Evolutionary conservation across 225 moss, liverwort and hornwort genomes (phyloP).

Genomic region (Sphagnum tenellum): DNA sequence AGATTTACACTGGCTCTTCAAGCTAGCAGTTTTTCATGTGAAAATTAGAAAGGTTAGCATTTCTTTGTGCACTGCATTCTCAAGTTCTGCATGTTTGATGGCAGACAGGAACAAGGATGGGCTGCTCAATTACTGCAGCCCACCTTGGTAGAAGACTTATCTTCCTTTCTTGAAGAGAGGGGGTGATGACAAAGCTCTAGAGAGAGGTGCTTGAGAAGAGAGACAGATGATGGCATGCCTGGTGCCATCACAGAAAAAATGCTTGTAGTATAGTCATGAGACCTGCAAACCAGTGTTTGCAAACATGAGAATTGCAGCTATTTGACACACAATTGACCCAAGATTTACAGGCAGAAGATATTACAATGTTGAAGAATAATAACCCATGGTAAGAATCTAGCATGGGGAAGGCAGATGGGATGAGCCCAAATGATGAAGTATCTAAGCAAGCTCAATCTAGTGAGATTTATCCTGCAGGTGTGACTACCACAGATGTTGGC

Average conservation of each 20-base stretch:
- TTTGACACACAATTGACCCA: constrained; percentile 33
- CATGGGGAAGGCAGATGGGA: neutral
- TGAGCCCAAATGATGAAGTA: neutral
- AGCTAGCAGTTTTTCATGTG: too few species aligned
- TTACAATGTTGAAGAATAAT: constrained; percentile 30
- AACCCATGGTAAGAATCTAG: constrained; percentile 22
- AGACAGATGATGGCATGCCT: constrained; percentile 74
- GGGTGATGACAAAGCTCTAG: constrained; percentile 17
- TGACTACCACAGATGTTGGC: constrained; percentile 5
- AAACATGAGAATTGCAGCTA: constrained; percentile 59
- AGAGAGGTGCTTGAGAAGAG: constrained; percentile 67
- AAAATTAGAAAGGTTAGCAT: too few species aligned
- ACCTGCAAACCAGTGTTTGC: constrained; percentile 67
- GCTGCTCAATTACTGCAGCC: constrained; percentile 74
- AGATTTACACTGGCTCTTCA: too few species aligned
- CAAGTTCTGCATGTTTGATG: neutral
- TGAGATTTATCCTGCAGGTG: neutral
- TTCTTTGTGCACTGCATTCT: too few species aligned
- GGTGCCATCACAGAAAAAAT: constrained; percentile 45
- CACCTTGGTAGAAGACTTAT: constrained; percentile 71
- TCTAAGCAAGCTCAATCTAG: constrained; percentile 6
- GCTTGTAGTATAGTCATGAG: constrained; percentile 50
- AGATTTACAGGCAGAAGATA: constrained; percentile 43
- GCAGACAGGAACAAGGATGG: constrained; percentile 63
- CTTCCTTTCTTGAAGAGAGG: constrained; percentile 30